Conservation (phyloP, 345 rosid species). For the Firmiana major region DNA sequence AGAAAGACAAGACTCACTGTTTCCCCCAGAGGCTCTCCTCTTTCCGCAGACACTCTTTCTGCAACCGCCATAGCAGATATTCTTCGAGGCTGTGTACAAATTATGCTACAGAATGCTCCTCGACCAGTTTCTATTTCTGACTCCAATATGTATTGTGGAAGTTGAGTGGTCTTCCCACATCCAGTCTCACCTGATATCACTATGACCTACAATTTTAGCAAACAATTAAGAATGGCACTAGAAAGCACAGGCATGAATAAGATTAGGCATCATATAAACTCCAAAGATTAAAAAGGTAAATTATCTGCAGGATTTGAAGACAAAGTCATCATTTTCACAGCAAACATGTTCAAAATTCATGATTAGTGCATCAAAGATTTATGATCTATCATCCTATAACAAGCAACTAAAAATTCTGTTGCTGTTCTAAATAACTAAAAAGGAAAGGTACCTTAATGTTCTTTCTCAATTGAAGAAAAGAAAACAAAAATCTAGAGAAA, state of each 20-base stretch:
- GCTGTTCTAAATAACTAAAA: neutral
- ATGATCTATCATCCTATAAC: neutral
- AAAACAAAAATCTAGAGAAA: neutral
- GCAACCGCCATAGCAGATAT: constrained; percentile 97
- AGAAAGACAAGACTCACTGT: constrained; percentile 51
- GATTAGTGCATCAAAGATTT: neutral
- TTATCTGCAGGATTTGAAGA: neutral
- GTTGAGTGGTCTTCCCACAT: constrained; percentile 99
- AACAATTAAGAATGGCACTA: neutral
- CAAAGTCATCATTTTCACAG: neutral
- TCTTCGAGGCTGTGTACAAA: constrained; percentile 97
- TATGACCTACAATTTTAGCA: constrained; percentile 48
- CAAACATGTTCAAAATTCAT: neutral
- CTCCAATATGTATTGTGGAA: constrained; percentile 92
- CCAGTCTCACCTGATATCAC: constrained; percentile 99
- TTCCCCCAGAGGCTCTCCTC: constrained; percentile 99
- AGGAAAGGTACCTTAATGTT: neutral
- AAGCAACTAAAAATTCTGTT: neutral
- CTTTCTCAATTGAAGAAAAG: neutral
- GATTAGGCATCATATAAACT: neutral
- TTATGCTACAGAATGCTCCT: constrained; percentile 94
- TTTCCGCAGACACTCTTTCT: constrained; percentile 90
- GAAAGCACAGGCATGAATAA: constrained; percentile 4
- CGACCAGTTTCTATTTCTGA: constrained; percentile 99
- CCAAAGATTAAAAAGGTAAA: neutral